Base-by-base conservation (phyloP, 2,329 filamentous ascomycete species). In the Chrysoporthe puriensis region DNA sequence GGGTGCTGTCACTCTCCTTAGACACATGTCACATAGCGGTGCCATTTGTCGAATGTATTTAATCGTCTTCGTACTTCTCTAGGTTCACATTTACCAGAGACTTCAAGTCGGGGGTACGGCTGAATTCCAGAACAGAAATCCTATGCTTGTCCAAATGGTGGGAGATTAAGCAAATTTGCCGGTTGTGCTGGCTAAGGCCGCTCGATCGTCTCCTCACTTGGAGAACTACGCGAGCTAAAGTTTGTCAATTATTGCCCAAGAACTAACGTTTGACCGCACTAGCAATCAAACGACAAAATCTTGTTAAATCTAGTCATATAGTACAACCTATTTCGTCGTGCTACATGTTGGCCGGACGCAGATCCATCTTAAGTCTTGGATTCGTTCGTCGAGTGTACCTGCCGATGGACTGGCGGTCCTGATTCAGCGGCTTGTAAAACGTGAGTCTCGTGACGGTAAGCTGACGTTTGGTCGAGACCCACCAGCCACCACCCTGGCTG, bases 351-450 rank as follows among this genome's bases (percentile, higher is more conserved):
- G 36, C 36, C 36, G 36, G 36, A 9, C 50, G 26, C 14, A 54
- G 9, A 4, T 21, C n/a, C n/a, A 9, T 54, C 50, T 54, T 4
- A n/a, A 54, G 16, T 54, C 26, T 21, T 21, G 50, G 16, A 26
- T 26, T 26, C n/a, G n/a, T 16, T 21, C 14, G 57, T 16, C 57
- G 42, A 54, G 21, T 32, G 21, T 21, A n/a, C 57, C 57, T 60
- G 13, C 32, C 57, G n/a, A 26, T 18, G 40, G 32, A 13, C n/a
- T 21, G 52, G 14, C 26, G 21, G 6, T 21, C 42, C 44, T 62
- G 43, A 48, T 54, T 42, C 43, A 62, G 57, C 50, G 43, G 46
- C 58, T 9, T 62, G 66, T 68, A 50, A 13, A 56, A 59, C 66
- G 21, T 16, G 18, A 59, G 36, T 32, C 50, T 21, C 40, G 18